Conservation (phyloP, 2,329 filamentous ascomycete species). For the Alternaria sp. region DNA sequence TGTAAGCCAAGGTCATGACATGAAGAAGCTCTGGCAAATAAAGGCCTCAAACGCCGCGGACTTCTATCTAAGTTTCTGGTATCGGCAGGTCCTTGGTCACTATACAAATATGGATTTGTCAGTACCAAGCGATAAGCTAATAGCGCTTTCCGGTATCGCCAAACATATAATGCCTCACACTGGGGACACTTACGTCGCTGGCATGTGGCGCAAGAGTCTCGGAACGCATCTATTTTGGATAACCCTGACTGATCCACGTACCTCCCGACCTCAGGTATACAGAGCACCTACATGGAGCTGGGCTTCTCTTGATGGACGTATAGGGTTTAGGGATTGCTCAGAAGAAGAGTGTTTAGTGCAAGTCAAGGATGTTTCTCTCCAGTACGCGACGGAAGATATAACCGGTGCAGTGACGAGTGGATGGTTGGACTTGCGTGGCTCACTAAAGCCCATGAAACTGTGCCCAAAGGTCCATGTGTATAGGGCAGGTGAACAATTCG, state of each 20-base stretch:
- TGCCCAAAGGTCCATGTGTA: background rate
- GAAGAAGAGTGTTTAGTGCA: background rate
- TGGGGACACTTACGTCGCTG: conserved; percentile 11
- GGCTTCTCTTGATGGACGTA: conserved; percentile 13
- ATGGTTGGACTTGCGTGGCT: conserved; percentile 11
- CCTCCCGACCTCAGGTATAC: conserved; percentile 2
- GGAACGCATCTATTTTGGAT: background rate
- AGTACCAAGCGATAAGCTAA: conserved; percentile 11
- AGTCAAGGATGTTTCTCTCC: conserved; percentile 9
- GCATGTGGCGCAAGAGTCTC: conserved; percentile 15
- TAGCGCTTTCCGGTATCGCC: conserved; percentile 18
- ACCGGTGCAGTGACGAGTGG: conserved; percentile 11
- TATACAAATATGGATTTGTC: conserved; percentile 2
- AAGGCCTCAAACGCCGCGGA: background rate
- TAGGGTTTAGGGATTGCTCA: background rate
- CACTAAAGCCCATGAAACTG: conserved; percentile 1
- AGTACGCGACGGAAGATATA: conserved; percentile 8
- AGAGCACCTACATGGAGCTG: conserved; percentile 21
- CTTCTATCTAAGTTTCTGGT: background rate
- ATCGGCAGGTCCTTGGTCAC: background rate
- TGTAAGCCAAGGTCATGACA: background rate
- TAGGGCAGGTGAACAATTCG: background rate
- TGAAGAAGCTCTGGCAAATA: background rate
- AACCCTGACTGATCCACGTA: background rate
- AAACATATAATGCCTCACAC: conserved; percentile 3